phyloP scores from a whole-genome alignment of 306 rosid species.

The Sesbania bispinosa region DNA sequence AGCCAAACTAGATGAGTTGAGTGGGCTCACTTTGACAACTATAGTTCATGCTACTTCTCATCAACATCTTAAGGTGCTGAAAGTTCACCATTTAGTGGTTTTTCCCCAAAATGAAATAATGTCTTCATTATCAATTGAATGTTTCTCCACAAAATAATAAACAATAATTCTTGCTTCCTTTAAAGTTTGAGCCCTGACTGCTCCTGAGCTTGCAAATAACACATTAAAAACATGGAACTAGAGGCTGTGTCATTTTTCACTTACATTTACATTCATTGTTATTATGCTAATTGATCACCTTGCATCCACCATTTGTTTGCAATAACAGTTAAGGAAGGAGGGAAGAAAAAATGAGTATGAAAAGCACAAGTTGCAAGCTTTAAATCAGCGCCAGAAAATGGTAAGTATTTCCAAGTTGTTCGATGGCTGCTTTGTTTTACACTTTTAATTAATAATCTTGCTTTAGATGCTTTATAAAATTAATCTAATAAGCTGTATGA shows the following conservation, averaged over 20 bases:
- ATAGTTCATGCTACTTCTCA: background rate
- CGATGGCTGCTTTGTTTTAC: constrained; percentile 17
- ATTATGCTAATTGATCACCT: constrained; percentile 17
- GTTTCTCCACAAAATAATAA: constrained; percentile 2
- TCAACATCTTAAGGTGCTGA: constrained; percentile 7
- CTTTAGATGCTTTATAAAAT: constrained; percentile 8
- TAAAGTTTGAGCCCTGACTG: background rate
- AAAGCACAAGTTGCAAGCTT: constrained; percentile 97
- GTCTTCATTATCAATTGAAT: background rate
- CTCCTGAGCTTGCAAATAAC: constrained; percentile 7
- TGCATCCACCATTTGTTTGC: constrained; percentile 22
- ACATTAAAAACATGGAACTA: background rate
- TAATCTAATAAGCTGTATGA: background rate
- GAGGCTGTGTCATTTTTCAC: constrained; percentile 5
- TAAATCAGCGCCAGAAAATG: constrained; percentile 98
- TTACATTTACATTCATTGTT: constrained; percentile 3
- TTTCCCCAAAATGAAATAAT: constrained; percentile 15
- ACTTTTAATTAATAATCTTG: constrained; percentile 10
- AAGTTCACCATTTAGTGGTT: background rate
- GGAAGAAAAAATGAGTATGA: constrained; percentile 99
- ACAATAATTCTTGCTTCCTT: background rate
- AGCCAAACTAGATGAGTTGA: no score
- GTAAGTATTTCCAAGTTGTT: constrained; percentile 43
- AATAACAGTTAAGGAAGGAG: constrained; percentile 79
- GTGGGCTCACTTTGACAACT: no score